Base-by-base conservation (phyloP, 1,139 yeast species). In the Petasospora fabianii region DNA sequence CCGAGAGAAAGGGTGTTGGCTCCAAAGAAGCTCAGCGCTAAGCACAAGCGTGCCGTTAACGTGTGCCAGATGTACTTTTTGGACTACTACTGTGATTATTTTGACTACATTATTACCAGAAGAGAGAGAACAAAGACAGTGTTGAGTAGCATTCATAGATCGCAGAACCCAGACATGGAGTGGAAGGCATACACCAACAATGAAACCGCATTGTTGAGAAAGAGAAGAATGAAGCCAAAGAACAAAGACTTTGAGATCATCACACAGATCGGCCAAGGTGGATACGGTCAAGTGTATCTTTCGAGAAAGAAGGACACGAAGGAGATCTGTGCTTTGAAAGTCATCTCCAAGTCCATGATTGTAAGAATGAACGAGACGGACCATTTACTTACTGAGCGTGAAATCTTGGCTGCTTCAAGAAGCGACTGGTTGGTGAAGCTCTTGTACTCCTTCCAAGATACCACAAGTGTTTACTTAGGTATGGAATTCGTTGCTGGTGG, bases 401-500 rank as follows among this genome's bases (percentile, higher is more conserved):
- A 94, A 60, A 92, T 94, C 47, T 71, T 94, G 53, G 92, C 98
- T 18, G 92, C 94, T 32, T 87, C 97, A 6, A 75, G 96, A 60
- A 81, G 94, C 43, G 96, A 90, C 46, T 94, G 99, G 99, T 71
- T 94, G 34, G 98, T 92, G 31, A 88, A 88, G 61, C 69, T 94
- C 41, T 71, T 88, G 44, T 94, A 94, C 60, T 96, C 98, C 3
- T 94, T 94, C 66, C 99, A 94, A 61, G 97, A 92, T 62, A 67
- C 82, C 0, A 92, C 84, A 46, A 85, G 85, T 60, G 86, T 94
- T 29, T 94, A 86, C 54, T 71, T 94, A 55, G 98, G 98, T 3
- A 94, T 94, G 99, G 98, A 94, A 61, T 94, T 86, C 62, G 98
- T 94, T 9, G 97, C 98, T 5, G 99, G 99, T 44, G 99, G 99